Evolutionary conservation across 768 basidiomycete species (phyloP), one percentile per base, ranked within the genome.

Genomic region (Xerocomellus chrysenteron): DNA sequence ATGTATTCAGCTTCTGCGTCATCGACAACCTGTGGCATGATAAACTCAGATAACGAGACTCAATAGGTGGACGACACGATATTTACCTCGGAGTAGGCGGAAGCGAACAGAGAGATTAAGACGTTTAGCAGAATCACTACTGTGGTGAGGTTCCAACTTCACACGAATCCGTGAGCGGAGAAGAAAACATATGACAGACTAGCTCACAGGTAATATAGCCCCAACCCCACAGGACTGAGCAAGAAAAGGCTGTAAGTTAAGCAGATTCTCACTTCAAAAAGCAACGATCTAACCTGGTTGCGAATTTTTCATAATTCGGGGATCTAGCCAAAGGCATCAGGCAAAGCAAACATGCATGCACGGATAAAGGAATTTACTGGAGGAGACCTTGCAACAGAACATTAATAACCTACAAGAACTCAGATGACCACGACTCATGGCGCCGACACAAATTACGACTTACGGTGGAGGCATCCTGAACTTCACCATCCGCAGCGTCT

Each of bases 21-120:
- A 35, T 82, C 83, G 1, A 92, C 79, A 9, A 93, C 82, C 90
- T 92, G 56, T 41, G 19, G n/a, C 26, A 52, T 39, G 28, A 50
- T 60, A 12, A 30, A 36, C 7, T 49, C 28, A 50, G 57, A 42
- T 30, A 46, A 54, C 17, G 33, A 50, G 21, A 13, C 3, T 12
- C 12, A 9, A 32, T 21, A 39, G 21, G 19, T 14, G 47, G 16
- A 16, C 39, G 13, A 28, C 21, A 21, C 3, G 43, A 26, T n/a
- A 74, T 81, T 69, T 53, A 91, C 92, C 64, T 94, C 94, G 12
- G 87, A 84, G 65, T 96, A 96, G 1, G 94, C 93, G 48, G 93
- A 92, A 17, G 94, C 86, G 70, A 97, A 97, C 63, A 98, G 75
- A n/a, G 94, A 97, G 63, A 98, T 94, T 66, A 98, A 80, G 67